A percentile compares a stretch with the other conserved stretches of the same genome.
Conservation (phyloP, 1,139 yeast genomes). For the Candida neerlandica region DNA sequence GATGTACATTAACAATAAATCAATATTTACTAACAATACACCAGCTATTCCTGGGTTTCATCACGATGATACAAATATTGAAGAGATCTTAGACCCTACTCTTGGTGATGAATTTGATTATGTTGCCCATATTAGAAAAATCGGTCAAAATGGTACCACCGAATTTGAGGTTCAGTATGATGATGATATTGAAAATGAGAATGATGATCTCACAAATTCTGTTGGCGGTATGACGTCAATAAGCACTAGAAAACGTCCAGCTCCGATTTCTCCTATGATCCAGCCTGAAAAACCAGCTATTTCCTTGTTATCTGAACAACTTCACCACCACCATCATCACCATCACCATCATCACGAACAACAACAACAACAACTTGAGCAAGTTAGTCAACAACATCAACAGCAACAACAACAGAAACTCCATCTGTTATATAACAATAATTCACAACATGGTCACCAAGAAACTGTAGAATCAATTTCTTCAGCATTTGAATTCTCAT, state of each 20-base stretch:
- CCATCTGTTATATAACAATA: slow-evolving; percentile 2
- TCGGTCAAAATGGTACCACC: slow-evolving; percentile 37
- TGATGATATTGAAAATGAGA: slow-evolving; percentile 1
- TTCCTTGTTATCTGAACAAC: neutral
- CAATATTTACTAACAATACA: neutral
- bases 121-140: slow-evolving; percentile 64
- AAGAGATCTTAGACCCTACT: slow-evolving; percentile 33
- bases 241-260: slow-evolving; percentile 32
- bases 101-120: slow-evolving; percentile 60
- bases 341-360: slow-evolving; percentile 20
- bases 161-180: neutral
- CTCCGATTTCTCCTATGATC: slow-evolving; percentile 34
- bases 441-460: slow-evolving; percentile 5
- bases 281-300: slow-evolving; percentile 2
- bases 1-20: slow-evolving; percentile 61
- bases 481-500: slow-evolving; percentile 27
- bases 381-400: slow-evolving; percentile 27
- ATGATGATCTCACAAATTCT: neutral
- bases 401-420: neutral
- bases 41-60: neutral
- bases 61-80: neutral
- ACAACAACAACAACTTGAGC: neutral
- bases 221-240: slow-evolving; percentile 14
- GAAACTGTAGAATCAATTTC: slow-evolving; percentile 6
- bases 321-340: slow-evolving; percentile 30